Percentiles rank a stretch among this genome's conserved stretches.
Conservation (phyloP, 345 rosid species). For the Salix udensis region DNA sequence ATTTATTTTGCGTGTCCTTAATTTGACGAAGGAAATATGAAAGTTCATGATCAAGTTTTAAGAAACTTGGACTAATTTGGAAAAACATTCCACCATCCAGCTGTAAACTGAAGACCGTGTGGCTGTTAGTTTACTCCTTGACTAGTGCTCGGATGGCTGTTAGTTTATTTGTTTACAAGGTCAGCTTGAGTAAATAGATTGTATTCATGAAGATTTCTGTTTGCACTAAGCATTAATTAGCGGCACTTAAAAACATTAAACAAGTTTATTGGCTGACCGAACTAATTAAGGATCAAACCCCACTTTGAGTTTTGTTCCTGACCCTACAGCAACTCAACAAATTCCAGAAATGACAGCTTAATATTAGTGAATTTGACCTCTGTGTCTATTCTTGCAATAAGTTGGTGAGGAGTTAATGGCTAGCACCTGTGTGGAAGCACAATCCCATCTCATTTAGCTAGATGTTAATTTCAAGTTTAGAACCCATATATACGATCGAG, state of each 20-base stretch:
- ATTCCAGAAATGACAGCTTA: background rate
- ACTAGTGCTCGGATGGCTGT: too few species aligned
- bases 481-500: background rate
- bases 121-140: too few species aligned
- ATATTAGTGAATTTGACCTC: background rate
- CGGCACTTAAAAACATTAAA: background rate
- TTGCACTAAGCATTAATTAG: too few species aligned
- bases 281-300: conserved; percentile 14
- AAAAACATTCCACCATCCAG: too few species aligned
- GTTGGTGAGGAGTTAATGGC: background rate
- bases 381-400: background rate
- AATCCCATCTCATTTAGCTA: background rate
- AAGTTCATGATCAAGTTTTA: too few species aligned
- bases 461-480: background rate
- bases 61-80: too few species aligned
- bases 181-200: too few species aligned
- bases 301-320: conserved; percentile 3
- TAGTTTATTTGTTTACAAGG: too few species aligned
- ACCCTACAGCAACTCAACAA: background rate
- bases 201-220: too few species aligned
- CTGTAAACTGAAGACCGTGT: too few species aligned
- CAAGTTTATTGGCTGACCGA: conserved; percentile 10
- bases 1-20: too few species aligned
- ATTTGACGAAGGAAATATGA: too few species aligned
- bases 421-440: background rate